Conservation (phyloP, 805 yeast genomes). For the Torulaspora delbrueckii region DNA sequence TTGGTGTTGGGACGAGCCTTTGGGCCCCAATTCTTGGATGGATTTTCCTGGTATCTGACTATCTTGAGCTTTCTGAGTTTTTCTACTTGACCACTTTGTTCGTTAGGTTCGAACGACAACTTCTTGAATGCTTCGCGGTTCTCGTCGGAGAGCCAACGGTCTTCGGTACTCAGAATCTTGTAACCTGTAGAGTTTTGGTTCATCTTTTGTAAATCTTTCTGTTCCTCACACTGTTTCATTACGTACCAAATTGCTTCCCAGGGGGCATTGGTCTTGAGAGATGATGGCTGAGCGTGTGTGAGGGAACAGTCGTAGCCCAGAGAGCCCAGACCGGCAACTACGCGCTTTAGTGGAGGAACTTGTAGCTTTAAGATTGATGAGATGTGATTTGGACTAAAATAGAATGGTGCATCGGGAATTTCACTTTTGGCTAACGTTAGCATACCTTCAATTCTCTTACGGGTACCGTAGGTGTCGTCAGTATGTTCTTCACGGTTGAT, state of each 20-base stretch:
- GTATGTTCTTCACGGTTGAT: conserved; percentile 46
- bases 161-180: conserved; percentile 44
- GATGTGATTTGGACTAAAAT: conserved; percentile 72
- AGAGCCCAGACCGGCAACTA: conserved; percentile 78
- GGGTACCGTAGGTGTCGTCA: conserved; percentile 64
- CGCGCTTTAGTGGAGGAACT: conserved; percentile 69
- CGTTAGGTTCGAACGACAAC: conserved; percentile 56
- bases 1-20: conserved; percentile 61
- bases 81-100: conserved; percentile 52
- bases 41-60: conserved; percentile 87
- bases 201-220: conserved; percentile 40
- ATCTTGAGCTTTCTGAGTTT: conserved; percentile 68
- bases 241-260: conserved; percentile 74
- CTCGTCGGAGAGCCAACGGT: conserved; percentile 18
- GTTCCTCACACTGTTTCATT: conserved; percentile 51
- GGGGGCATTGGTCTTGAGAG: conserved; percentile 87
- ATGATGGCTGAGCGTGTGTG: conserved; percentile 84
- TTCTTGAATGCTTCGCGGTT: conserved; percentile 14
- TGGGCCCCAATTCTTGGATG: conserved; percentile 97
- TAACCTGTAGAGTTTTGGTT: conserved; percentile 54
- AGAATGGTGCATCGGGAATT: conserved; percentile 62
- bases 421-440: conserved; percentile 76
- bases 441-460: conserved; percentile 88
- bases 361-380: conserved; percentile 74
- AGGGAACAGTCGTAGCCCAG: conserved; percentile 77